A percentile compares a stretch with the other conserved stretches of the same genome.
These are phyloP conservation scores for Ceratobasidium sp. DNA, from an alignment of 1,284 basidiomycete genomes.

Conservation along the genomic window DNA sequence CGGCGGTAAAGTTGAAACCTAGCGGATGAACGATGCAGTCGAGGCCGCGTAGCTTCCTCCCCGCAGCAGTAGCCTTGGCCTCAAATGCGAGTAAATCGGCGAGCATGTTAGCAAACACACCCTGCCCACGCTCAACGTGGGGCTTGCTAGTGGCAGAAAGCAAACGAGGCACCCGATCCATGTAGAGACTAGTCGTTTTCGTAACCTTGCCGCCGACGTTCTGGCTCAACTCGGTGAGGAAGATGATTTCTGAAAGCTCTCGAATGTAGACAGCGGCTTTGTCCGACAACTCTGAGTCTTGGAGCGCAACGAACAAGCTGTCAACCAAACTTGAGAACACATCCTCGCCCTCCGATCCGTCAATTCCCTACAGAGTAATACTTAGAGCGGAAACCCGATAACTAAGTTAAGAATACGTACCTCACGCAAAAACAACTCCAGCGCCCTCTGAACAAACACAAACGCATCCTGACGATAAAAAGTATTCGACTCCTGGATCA, in stretches of 20 bases:
- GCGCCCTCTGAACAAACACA: conserved; percentile 80
- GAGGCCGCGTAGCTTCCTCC: conserved; percentile 72
- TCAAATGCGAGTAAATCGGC: conserved; percentile 45
- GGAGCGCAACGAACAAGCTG: conserved; percentile 84
- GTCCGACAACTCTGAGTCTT: conserved; percentile 76
- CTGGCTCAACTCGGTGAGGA: conserved; percentile 61
- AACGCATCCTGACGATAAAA: conserved; percentile 83
- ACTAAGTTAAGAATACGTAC: conserved; percentile 61
- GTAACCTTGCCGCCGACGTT: conserved; percentile 31
- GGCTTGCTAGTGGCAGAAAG: conserved; percentile 74
- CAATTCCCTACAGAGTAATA: conserved; percentile 68
- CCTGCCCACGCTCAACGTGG: conserved; percentile 59
- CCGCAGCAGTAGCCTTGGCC: conserved; percentile 30
- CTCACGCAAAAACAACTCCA: conserved; percentile 82
- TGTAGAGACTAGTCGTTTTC: conserved; percentile 64
- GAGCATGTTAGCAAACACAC: conserved; percentile 43
- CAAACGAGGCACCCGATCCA: conserved; percentile 81
- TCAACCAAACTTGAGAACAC: conserved; percentile 79
- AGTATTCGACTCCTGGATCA: conserved; percentile 71
- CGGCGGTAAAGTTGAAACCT: conserved; percentile 57
- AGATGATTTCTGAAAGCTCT: conserved; percentile 77
- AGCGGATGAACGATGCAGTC: conserved; percentile 78
- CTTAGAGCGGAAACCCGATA: conserved; percentile 17
- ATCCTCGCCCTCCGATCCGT: conserved; percentile 80
- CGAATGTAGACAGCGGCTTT: conserved; percentile 78